phyloP scores from a whole-genome alignment of 2,329 filamentous ascomycete genomes.

The Ustulina deusta region DNA sequence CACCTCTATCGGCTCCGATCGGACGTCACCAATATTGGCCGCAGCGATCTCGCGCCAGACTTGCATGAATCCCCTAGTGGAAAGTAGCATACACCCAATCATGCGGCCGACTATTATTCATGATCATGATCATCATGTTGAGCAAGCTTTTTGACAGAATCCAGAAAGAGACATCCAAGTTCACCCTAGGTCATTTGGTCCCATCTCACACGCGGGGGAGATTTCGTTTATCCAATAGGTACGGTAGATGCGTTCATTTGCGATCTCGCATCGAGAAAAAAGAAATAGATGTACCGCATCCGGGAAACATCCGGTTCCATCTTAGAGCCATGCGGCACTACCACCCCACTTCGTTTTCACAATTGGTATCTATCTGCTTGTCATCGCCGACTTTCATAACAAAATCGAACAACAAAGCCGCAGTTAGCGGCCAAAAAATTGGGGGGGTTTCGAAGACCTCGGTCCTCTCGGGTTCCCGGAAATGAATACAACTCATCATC shows the following conservation, averaged over 20 bases:
- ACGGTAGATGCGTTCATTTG: conserved; percentile 17
- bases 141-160: conserved; percentile 15
- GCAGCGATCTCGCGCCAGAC: conserved; percentile 31
- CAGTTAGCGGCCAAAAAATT: conserved; percentile 16
- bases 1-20: conserved; percentile 14
- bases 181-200: conserved; percentile 10
- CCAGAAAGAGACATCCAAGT: conserved; percentile 19
- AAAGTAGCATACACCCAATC: conserved; percentile 14
- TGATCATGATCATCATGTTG: conserved; percentile 1
- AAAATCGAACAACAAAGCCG: conserved; percentile 17
- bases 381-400: conserved; percentile 21
- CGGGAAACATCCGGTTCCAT: conserved; percentile 24
- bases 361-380: conserved; percentile 3
- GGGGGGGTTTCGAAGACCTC: conserved; percentile 3
- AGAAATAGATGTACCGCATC: conserved; percentile 23
- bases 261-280: conserved; percentile 30
- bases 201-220: conserved; percentile 21
- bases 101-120: background rate
- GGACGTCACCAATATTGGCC: conserved; percentile 11
- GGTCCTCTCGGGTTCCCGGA: conserved; percentile 23
- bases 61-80: conserved; percentile 25
- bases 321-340: background rate
- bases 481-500: conserved; percentile 5
- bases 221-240: conserved; percentile 23
- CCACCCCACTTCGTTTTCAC: conserved; percentile 23